Evolutionary conservation across 1,284 basidiomycete species (phyloP).

Genomic region (Ceratorhiza oryzae-sativae): DNA sequence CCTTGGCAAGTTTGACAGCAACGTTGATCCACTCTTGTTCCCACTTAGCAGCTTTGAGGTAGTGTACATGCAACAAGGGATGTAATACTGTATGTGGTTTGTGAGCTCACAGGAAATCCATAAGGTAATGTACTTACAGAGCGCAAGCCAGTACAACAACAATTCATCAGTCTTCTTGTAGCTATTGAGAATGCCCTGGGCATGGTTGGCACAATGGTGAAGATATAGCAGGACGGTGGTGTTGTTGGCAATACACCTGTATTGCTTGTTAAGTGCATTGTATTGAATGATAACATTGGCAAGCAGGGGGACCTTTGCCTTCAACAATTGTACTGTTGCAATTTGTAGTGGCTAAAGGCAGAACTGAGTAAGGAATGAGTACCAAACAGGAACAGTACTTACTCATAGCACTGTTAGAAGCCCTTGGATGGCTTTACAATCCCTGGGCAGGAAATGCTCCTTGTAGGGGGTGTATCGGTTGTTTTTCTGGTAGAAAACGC

Average conservation of each 20-base stretch:
- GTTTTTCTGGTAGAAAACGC: not conserved
- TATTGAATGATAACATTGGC: constrained; percentile 1
- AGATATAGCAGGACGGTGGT: not conserved
- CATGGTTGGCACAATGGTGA: not conserved
- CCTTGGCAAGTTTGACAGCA: too few relatives aligned
- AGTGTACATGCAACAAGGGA: too few relatives aligned
- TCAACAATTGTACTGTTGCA: not conserved
- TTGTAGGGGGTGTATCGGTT: not conserved
- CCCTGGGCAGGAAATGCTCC: not conserved
- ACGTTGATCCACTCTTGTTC: too few relatives aligned
- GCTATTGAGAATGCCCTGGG: not conserved
- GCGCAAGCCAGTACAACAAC: not conserved
- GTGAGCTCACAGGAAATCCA: too few relatives aligned
- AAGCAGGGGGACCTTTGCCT: not conserved
- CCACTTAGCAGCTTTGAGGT: too few relatives aligned
- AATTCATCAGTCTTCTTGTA: not conserved
- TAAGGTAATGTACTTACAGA: too few relatives aligned
- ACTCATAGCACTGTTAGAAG: not conserved
- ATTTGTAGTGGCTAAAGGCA: not conserved
- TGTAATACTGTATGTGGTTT: too few relatives aligned
- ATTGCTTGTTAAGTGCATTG: not conserved
- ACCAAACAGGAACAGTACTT: not conserved
- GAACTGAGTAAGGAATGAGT: not conserved
- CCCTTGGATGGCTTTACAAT: not conserved
- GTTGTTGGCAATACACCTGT: too few relatives aligned